Evolutionary conservation across 345 rosid species (phyloP), one percentile per base, ranked within the genome.

Genomic region (Lumnitzera littorea): DNA sequence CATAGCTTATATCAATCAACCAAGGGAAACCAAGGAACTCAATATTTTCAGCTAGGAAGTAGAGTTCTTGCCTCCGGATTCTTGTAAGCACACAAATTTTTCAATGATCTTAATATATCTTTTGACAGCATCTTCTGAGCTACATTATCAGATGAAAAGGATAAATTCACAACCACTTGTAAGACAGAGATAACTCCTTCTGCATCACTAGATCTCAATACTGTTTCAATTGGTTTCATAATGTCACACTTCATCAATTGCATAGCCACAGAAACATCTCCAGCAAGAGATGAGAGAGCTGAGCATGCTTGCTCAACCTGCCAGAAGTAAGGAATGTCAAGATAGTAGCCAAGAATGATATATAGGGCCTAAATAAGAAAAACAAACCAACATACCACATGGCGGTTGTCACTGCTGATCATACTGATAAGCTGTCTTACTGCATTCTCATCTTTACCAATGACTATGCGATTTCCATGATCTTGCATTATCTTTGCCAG

Each of bases 361-460:
- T 55, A 53, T 41, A 61, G 54, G 57, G 63, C 58, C 17, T 25
- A 60, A 63, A 49, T 50, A 63, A 36, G 36, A 50, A 63, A 71
- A 62, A 50, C 65, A 65, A 61, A 58, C 51, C 55, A 71, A 67
- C 79, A 56, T 86, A 94, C 97, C 95, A 88, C 97, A 41, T 91
- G 96, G 43, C 74, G 86, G 46, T 91, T 74, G 70, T 94, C 99
- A 69, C 97, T 91, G 70, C 92, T 91, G 71, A 94, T 94, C 99
- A 91, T 94, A 62, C 99, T 94, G 78, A 94, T 91, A 60, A 94
- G 96, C 80, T 94, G 99, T 62, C 96, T 82, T 66, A 94, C 85
- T 49, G 99, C 99, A 82, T 91, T 94, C 80, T 91, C 96, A 88
- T 94, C 99, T 84, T 91, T 94, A 69, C 92, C 92, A 73, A 94